A percentile compares a stretch with the other conserved stretches of the same genome.
Evolutionary conservation across 148 eudicot genomes (phyloP).

Genomic region (Rhododendron kiyosumense): DNA sequence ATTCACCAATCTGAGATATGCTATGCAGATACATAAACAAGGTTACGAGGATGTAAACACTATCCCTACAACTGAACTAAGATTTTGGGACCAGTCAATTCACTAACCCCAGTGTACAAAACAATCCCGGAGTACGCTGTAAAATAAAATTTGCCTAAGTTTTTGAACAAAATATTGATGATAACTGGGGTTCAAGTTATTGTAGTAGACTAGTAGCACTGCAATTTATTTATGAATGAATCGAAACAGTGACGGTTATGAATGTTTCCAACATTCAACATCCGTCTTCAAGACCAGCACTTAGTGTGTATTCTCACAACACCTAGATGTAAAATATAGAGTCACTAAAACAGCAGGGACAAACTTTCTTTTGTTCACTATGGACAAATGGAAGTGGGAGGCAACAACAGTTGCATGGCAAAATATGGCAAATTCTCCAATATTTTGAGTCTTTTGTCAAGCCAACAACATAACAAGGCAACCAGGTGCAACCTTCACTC

Average conservation of each 20-base stretch:
- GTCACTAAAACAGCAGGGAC: background rate
- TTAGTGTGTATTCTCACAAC: background rate
- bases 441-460: background rate
- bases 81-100: background rate
- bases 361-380: background rate
- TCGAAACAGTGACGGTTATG: background rate
- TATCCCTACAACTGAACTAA: background rate
- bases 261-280: background rate
- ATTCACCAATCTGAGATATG: background rate
- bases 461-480: background rate
- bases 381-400: background rate
- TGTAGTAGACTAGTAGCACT: background rate
- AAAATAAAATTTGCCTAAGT: background rate
- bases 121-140: background rate
- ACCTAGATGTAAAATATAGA: background rate
- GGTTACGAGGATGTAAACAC: background rate
- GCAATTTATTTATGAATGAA: background rate
- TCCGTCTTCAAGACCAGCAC: background rate
- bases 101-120: background rate
- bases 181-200: background rate
- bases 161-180: background rate
- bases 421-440: background rate
- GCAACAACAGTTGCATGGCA: background rate
- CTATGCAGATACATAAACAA: background rate
- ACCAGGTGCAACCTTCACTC: background rate